Conservation (phyloP, 2,329 filamentous ascomycete species). For the Thelonectria blattea region DNA sequence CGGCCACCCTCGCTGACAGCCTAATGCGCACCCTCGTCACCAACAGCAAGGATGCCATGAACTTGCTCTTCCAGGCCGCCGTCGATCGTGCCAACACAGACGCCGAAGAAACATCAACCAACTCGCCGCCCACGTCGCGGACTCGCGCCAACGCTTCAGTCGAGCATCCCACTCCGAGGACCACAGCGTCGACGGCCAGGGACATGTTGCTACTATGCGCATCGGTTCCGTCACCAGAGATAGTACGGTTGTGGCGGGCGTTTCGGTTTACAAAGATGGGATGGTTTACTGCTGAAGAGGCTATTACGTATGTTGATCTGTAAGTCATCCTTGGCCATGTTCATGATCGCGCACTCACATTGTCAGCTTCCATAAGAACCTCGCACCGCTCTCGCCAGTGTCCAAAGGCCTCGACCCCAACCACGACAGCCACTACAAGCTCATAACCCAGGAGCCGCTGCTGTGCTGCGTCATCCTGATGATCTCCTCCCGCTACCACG, state of each 20-base stretch:
- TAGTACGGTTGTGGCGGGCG: conserved; percentile 18
- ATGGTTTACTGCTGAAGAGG: conserved; percentile 61
- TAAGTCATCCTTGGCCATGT: conserved; percentile 33
- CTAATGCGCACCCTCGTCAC: conserved; percentile 57
- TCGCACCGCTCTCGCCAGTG: conserved; percentile 51
- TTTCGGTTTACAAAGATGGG: conserved; percentile 60
- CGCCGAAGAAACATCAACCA: neutral
- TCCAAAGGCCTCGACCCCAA: conserved; percentile 55
- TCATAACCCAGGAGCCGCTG: conserved; percentile 58
- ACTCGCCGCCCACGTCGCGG: conserved; percentile 3
- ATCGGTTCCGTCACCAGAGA: neutral
- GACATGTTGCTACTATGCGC: neutral
- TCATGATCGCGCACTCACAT: neutral
- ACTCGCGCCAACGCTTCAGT: neutral
- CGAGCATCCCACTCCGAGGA: neutral
- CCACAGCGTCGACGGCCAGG: neutral
- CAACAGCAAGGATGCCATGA: conserved; percentile 59
- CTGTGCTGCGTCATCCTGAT: conserved; percentile 60
- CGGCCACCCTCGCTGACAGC: conserved; percentile 16
- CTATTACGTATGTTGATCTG: conserved; percentile 58
- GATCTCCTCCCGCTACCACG: conserved; percentile 59
- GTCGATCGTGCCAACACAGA: conserved; percentile 15
- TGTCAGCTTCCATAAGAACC: conserved; percentile 20
- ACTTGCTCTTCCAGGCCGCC: conserved; percentile 56
- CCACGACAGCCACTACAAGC: conserved; percentile 53